Base-by-base conservation (phyloP, 139 green algal genomes). In the Klebsormidium nitens region DNA sequence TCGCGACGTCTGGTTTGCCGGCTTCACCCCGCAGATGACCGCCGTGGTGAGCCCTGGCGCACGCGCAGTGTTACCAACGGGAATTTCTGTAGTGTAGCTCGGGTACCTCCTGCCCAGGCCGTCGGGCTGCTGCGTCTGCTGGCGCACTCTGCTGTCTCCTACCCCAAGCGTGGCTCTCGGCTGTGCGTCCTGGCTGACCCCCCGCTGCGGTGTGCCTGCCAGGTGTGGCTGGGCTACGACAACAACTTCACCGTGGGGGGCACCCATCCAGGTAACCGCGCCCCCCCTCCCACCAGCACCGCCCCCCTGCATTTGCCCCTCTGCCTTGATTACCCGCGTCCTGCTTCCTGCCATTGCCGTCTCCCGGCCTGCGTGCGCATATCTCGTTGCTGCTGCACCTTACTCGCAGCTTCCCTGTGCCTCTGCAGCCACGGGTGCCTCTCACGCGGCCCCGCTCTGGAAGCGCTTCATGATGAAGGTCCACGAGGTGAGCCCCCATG, bases 1-100 rank as follows among this genome's bases (percentile, higher is more conserved):
- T 61, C 38, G 81, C 17, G 82, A 87, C 69, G 76, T 66, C 32
- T 87, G 82, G 82, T 86, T 87, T 49, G 76, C 70, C 6, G 82
- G 82, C 17, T 87, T 86, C 81, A 81, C 81, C 2, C 76, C 75
- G 4, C 63, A 77, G 28, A 37, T 87, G 5, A 55, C 76, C n/a
- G 62, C 49, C 40, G 81, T 82, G 28, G 79, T 81, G 40, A 82
- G 78, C 80, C 52, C 74, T 46, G 72, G 59, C 5, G 3, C 23
- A 2, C 28, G 23, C 11, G n/a, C 8, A 5, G 40, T n/a, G n/a
- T n/a, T n/a, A n/a, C n/a, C n/a, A n/a, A n/a, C n/a, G n/a, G n/a
- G n/a, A n/a, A n/a, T n/a, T n/a, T n/a, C n/a, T n/a, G n/a, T n/a
- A n/a, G n/a, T n/a, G n/a, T n/a, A n/a, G n/a, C n/a, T n/a, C n/a